Percentiles rank a stretch among this genome's conserved stretches.
phyloP scores from a whole-genome alignment of 768 basidiomycete species.

The Holtermannia corniformis region DNA sequence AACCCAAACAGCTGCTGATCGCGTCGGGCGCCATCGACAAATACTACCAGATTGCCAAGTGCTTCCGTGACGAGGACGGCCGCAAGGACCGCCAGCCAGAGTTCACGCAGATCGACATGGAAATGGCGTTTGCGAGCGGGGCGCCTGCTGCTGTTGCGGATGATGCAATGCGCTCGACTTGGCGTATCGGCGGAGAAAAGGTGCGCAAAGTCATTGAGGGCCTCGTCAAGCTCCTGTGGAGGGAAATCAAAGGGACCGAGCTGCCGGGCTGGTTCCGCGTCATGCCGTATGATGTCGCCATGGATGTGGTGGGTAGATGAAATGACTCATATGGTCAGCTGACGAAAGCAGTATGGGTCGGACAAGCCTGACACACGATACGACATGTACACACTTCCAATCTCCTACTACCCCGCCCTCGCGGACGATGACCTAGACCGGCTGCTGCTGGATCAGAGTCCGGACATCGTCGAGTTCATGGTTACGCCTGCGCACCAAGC shows the following conservation, averaged over 20 bases:
- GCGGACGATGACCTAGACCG: slow-evolving; percentile 37
- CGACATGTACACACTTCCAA: slow-evolving; percentile 52
- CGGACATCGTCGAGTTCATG: slow-evolving; percentile 39
- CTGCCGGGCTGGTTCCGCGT: slow-evolving; percentile 61
- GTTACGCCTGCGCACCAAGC: slow-evolving; percentile 28
- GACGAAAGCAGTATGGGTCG: slow-evolving; percentile 65
- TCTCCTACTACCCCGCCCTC: slow-evolving; percentile 38
- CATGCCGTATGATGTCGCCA: slow-evolving; percentile 84
- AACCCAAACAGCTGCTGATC: slow-evolving; percentile 87
- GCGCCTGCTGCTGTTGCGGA: slow-evolving; percentile 42
- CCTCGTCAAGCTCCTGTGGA: slow-evolving; percentile 67
- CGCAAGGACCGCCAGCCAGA: slow-evolving; percentile 92
- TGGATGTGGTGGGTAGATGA: slow-evolving; percentile 59
- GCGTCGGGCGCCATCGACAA: slow-evolving; percentile 79
- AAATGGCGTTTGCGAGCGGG: slow-evolving; percentile 93
- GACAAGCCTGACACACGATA: slow-evolving; percentile 93
- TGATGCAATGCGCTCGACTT: slow-evolving; percentile 40
- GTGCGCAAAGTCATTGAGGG: slow-evolving; percentile 70
- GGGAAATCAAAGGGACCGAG: slow-evolving; percentile 53
- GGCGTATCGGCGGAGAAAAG: slow-evolving; percentile 80
- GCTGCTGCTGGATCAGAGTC: slow-evolving; percentile 33
- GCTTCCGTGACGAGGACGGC: slow-evolving; percentile 93
- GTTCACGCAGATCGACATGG: slow-evolving; percentile 93
- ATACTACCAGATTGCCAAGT: slow-evolving; percentile 87
- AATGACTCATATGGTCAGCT: background rate